Evolutionary conservation across 192 early-diverging fungal genomes (phyloP), one percentile per base, ranked within the genome.

Genomic region (Mortierella antarctica): DNA sequence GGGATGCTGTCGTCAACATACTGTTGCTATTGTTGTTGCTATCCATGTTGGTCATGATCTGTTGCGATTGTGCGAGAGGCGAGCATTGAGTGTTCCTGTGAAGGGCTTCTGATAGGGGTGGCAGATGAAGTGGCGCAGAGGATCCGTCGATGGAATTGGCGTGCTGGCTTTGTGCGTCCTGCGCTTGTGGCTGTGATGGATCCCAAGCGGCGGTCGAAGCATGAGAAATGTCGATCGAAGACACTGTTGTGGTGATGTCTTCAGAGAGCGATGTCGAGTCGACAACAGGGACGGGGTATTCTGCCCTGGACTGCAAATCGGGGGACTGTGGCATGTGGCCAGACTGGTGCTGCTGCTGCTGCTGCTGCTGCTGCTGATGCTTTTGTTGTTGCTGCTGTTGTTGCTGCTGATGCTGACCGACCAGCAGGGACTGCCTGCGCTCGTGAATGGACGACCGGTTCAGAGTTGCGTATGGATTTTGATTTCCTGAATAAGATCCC

Each of bases 41-140:
- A 14, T 45, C 46, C 4, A 48, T 47, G 31, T 8, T 47, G 5
- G 62, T 20, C 2, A 48, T 64, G 31, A 49, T 23, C 6, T 18
- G 62, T 9, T 48, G 21, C 9, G 62, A n/a, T 21, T 48, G 62
- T 31, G 46, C 40, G 40, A 18, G 46, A 20, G 56, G 66, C 6
- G 68, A 46, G 59, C 48, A 42, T 2, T 58, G 68, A 23, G 15
- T n/a, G 41, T 23, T 70, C 21, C 68, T 49, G 42, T 69, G 67
- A 7, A 69, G 57, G 2, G 67, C 47, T 12, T 69, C 67, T 15
- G 67, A 48, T 45, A 69, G 40, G 17, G 67, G 67, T 5, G 67
- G 67, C 20, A 69, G 55, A 49, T 69, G 67, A 8, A 21, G 55
- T 5, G 49, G 62, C 40, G 49, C 6, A 0, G 62, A 20, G n/a